Evolutionary conservation across 805 yeast species (phyloP).

Genomic region (Alloascoidea africana): DNA sequence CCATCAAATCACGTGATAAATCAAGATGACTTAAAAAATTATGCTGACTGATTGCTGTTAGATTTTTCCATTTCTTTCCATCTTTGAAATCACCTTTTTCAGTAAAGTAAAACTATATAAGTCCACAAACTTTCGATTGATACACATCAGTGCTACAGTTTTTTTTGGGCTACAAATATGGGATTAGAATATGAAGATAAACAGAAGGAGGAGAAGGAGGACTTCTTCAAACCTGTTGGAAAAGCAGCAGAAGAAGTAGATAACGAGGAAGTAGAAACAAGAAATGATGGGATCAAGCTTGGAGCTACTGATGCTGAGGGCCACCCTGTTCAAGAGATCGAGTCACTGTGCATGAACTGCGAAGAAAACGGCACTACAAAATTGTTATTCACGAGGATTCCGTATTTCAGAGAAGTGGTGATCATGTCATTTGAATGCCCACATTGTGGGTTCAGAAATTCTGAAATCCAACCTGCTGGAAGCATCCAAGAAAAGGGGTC

Average conservation of each 20-base stretch:
- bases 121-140: no score
- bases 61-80: no score
- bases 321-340: constrained; percentile 90
- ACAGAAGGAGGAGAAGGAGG: constrained; percentile 17
- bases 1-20: no score
- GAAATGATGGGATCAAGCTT: constrained; percentile 27
- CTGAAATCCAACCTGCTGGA: constrained; percentile 94
- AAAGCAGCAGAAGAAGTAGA: constrained; percentile 35
- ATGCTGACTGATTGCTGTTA: no score
- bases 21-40: no score
- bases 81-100: no score
- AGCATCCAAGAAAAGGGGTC: constrained; percentile 82
- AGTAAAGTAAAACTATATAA: no score
- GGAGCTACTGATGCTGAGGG: constrained; percentile 80
- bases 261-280: constrained; percentile 11
- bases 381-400: constrained; percentile 74
- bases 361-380: constrained; percentile 74
- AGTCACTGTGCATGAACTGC: constrained; percentile 94
- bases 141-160: no score
- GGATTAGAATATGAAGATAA: no score
- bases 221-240: constrained; percentile 44
- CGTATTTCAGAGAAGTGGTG: constrained; percentile 81
- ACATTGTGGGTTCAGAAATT: constrained; percentile 82
- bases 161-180: no score
- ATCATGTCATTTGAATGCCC: constrained; percentile 93